phyloP scores from a whole-genome alignment of 441 rosid genomes.

The Populus trichocarpa region DNA sequence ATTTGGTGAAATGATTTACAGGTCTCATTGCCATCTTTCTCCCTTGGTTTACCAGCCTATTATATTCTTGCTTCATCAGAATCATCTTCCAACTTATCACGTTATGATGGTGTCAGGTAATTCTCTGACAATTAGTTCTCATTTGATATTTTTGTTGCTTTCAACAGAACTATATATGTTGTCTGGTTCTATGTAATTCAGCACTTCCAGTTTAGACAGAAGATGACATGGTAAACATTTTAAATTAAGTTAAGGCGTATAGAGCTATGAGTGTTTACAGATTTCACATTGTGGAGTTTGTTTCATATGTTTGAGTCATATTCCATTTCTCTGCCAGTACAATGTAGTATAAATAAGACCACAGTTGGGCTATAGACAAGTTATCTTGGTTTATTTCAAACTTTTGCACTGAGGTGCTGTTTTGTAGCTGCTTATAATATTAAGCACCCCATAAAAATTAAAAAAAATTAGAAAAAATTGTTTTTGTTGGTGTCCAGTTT shows the following conservation, averaged over 20 bases:
- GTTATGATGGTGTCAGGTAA: conserved; percentile 95
- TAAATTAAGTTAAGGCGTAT: background rate
- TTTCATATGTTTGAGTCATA: background rate
- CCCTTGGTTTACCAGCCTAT: conserved; percentile 95
- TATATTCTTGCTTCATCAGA: conserved; percentile 88
- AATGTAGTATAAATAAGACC: background rate
- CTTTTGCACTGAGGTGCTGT: background rate
- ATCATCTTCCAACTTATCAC: conserved; percentile 88
- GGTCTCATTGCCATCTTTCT: conserved; percentile 89
- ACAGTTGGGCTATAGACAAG: background rate
- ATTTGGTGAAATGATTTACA: conserved; percentile 19
- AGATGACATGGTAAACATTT: background rate
- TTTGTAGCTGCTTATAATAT: background rate
- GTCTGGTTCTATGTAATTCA: background rate
- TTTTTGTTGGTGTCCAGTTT: background rate
- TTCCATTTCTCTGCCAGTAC: background rate
- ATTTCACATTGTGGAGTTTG: background rate
- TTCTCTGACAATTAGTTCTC: conserved; percentile 1
- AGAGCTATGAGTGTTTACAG: background rate
- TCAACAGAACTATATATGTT: background rate
- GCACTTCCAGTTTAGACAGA: background rate
- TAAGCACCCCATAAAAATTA: background rate
- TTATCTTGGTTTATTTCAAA: background rate
- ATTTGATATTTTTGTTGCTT: background rate
- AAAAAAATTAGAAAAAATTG: no score